phyloP scores from a whole-genome alignment of 306 rosid species.

The Dryas alaskensis region DNA sequence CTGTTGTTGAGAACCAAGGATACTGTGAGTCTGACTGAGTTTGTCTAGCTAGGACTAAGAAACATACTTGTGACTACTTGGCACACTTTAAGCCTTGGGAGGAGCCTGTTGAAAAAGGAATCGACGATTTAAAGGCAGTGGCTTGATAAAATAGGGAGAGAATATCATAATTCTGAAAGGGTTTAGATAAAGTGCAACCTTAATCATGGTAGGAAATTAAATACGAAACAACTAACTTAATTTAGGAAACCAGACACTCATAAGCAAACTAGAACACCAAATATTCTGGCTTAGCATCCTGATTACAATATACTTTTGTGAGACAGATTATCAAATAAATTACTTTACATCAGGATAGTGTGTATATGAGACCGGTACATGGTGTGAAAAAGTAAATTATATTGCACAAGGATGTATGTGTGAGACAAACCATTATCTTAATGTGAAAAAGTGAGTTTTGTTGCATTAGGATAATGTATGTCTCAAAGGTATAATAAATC shows the following conservation, averaged over 20 bases:
- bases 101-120: neutral
- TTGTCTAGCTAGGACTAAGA: neutral
- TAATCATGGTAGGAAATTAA: no score
- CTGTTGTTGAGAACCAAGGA: neutral
- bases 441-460: neutral
- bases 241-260: no score
- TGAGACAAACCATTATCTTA: neutral
- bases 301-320: neutral
- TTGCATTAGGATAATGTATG: neutral
- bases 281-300: neutral
- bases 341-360: no score
- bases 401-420: neutral
- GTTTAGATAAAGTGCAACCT: neutral
- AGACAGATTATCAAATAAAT: neutral
- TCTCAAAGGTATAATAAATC: neutral
- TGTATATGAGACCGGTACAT: no score
- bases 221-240: no score
- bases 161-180: neutral
- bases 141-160: neutral
- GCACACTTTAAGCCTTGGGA: neutral
- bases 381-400: no score
- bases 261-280: neutral
- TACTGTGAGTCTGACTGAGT: neutral
- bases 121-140: neutral
- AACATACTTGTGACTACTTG: neutral